Base-by-base conservation (phyloP, 805 yeast genomes). In the Jamesozyma spencerorum region DNA sequence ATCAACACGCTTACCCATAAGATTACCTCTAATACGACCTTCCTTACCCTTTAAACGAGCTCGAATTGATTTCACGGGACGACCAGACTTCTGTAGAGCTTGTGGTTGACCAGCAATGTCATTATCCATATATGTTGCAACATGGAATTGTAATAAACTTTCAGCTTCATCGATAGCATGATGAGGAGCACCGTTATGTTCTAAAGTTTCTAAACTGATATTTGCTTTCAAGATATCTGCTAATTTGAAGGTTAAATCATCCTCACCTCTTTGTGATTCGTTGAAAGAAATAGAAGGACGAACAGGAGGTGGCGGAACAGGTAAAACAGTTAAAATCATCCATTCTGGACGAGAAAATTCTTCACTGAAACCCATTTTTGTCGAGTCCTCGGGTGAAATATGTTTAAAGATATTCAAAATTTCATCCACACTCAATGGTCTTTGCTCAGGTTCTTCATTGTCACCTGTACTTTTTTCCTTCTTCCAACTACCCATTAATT, bases 71-170 rank as follows among this genome's bases (percentile, higher is more conserved):
- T 92, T 92, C 51, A 92, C 94, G 2, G 99, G 98, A 66, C 99
- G 83, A 43, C 99, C 99, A 43, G 97, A 85, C 65, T 92, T 92
- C 61, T 92, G 99, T 47, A 92, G 74, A 27, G 99, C 98, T 64
- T 90, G 98, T 0, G 98, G 99, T 68, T 92, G 98, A 47, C 99
- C 98, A 12, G 98, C 98, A 65, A 92, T 92, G 68, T 92, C 97
- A 63, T 92, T 92, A 68, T 92, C 98, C 99, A 92, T 92, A 62
- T 92, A 92, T 0, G 99, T 92, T 6, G 99, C 99, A 39, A 92
- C 97, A 57, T 92, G 99, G 64, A 87, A 92, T 62, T 92, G 99
- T 45, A 92, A 70, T 51, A 92, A 75, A 34, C 95, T 83, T 63
- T 92, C 98, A 58, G 92, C 90, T 66, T 92, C 99, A 59, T 85